Base-by-base conservation (phyloP, 768 basidiomycete species). In the Astraeus odoratus region DNA sequence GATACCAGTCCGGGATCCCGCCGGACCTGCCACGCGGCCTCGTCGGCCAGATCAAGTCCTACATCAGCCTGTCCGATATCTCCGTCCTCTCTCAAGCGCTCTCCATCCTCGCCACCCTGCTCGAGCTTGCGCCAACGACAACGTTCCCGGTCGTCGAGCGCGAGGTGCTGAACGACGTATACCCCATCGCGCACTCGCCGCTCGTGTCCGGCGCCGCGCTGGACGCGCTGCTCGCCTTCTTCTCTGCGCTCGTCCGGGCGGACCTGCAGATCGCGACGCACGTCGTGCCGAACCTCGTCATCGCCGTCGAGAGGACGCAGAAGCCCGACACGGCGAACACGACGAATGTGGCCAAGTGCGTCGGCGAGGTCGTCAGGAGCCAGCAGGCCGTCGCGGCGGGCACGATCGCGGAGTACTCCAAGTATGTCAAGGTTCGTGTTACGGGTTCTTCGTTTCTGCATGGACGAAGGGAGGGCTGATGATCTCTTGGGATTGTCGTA, bases 201-300 rank as follows among this genome's bases (percentile, higher is more conserved):
- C 72, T 86, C 10, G 73, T 93, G 12, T 77, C 88, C 18, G 83
- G 83, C 8, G 69, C 77, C 1, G 79, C 88, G 3, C 76, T 95
- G 5, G 93, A 97, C 27, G 79, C 87, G 0, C 72, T 96, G 10
- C 74, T 91, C 38, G 71, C 69, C 13, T 98, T 98, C 74, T 92
- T 89, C 63, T 72, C 73, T 1, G 80, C 84, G 0, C 76, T 95
- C 36, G 89, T 95, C 23, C 74, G 76, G 50, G 89, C 90, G 2
- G 93, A 97, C 54, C 71, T 74, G 50, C 81, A 86, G 60, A 86
- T 91, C 50, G 83, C 89, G 3, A 83, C 83, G 0, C 85, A 90
- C 51, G 67, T 94, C 13, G 81, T 94, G 8, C 86, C 84, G 0
- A 83, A 78, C 54, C 70, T 96, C 37, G 81, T 83, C 19, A 72